phyloP scores from a whole-genome alignment of 2,329 filamentous ascomycete genomes.

The Macrophomina tecta region DNA sequence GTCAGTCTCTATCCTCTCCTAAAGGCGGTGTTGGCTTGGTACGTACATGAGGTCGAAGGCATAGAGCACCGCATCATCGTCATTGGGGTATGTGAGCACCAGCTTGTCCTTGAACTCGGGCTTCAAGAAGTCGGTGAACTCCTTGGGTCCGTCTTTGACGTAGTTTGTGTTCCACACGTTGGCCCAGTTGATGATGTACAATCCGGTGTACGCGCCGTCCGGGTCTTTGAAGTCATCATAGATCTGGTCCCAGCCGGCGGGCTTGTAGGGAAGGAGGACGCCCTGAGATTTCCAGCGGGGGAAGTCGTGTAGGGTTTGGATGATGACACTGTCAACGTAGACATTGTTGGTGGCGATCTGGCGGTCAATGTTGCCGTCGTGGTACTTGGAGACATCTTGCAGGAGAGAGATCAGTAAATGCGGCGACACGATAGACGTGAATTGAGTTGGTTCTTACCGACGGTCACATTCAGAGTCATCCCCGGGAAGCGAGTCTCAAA shows the following conservation, averaged over 20 bases:
- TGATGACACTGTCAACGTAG: conserved; percentile 52
- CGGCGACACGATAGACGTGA: too few relatives aligned
- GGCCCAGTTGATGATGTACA: conserved; percentile 44
- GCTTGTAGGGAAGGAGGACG: conserved; percentile 57
- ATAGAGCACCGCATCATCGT: conserved; percentile 62
- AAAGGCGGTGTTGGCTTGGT: conserved; percentile 45
- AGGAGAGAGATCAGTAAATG: background rate
- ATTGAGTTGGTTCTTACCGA: conserved; percentile 37
- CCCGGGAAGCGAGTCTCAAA: conserved; percentile 58
- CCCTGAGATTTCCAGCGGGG: conserved; percentile 59
- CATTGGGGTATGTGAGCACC: conserved; percentile 63
- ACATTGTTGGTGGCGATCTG: conserved; percentile 45
- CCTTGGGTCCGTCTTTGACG: conserved; percentile 39
- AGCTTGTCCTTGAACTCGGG: conserved; percentile 62
- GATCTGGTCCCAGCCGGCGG: conserved; percentile 53
- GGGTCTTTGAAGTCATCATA: conserved; percentile 50
- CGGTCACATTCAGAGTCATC: conserved; percentile 59
- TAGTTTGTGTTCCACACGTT: conserved; percentile 48
- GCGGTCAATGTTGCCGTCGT: conserved; percentile 46
- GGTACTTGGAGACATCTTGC: background rate
- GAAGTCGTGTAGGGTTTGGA: conserved; percentile 61
- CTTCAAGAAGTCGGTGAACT: conserved; percentile 53
- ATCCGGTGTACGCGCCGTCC: conserved; percentile 51
- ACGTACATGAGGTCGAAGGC: conserved; percentile 57
- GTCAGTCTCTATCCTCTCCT: conserved; percentile 33